Base-by-base conservation (phyloP, 441 rosid species). In the Lepidium campestre region DNA sequence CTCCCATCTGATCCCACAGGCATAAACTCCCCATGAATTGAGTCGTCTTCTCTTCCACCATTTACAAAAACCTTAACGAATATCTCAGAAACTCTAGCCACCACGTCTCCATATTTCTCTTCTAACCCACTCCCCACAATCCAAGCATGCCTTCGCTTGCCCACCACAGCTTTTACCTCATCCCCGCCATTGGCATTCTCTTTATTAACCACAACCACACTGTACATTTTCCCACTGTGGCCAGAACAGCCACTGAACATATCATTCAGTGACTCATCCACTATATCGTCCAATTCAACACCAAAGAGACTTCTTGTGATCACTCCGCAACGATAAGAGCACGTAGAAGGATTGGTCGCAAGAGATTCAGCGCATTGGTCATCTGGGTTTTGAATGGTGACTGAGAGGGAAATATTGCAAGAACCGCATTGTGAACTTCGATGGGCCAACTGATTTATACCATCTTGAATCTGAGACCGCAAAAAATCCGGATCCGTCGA, bases 1-100 rank as follows among this genome's bases (percentile, higher is more conserved):
- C 53, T 91, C 62, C 99, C 96, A 81, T 94, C 97, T 31, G 99
- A 75, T 61, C 97, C 98, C 17, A 90, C 96, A 8, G 99, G 99
- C 96, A 91, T 91, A 73, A 86, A 89, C 80, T 85, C 98, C 42
- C 81, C 88, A 40, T 74, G 86, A 72, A 94, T 81, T 42, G 77
- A 74, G 2, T 85, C 97, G 48, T 88, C 86, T 15, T 88, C 91
- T 58, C 80, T 81, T 34, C 94, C 98, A 31, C 98, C 98, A 65
- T 90, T 85, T 17, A 78, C 81, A 81, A 91, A 91, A 80, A 82
- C 79, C 74, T 81, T 84, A 12, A 83, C 86, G 32, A 94, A 85
- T 41, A 85, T 76, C 81, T 89, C 97, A 0, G 90, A 91, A 25
- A 82, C 78, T 75, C 74, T 85, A 57, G 56, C 79, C 18, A 58